A percentile compares a stretch with the other conserved stretches of the same genome.
These are phyloP conservation scores for Sporothrix dimorphospora DNA, from an alignment of 2,329 filamentous ascomycete species.

Conservation along the genomic window DNA sequence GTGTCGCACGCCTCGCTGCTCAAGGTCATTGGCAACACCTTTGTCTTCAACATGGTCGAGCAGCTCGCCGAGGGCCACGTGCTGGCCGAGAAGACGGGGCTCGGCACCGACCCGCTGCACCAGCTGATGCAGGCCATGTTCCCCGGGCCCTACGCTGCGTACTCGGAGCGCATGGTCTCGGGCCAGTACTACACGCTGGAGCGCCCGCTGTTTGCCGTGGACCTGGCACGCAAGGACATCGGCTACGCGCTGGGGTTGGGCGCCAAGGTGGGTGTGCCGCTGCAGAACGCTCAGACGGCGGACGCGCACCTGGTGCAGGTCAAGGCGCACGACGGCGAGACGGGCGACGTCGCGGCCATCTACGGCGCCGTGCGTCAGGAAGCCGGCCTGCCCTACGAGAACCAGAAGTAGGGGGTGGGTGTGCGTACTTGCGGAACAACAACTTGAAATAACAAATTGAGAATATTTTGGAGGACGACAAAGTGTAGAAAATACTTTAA, in stretches of 20 bases:
- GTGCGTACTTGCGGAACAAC: not conserved
- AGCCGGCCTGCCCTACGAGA: constrained; percentile 74
- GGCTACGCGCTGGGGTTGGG: constrained; percentile 73
- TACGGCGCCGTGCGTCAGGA: constrained; percentile 80
- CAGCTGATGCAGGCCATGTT: constrained; percentile 74
- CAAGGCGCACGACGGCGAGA: constrained; percentile 66
- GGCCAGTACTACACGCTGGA: constrained; percentile 78
- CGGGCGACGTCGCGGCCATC: constrained; percentile 78
- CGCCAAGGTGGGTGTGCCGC: constrained; percentile 59
- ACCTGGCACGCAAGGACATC: constrained; percentile 81
- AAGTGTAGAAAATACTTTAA: not conserved
- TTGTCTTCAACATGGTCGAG: constrained; percentile 81
- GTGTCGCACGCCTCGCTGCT: constrained; percentile 70
- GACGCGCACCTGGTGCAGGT: constrained; percentile 71
- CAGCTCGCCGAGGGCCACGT: constrained; percentile 77
- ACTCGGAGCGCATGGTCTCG: constrained; percentile 71
- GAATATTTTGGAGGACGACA: not conserved
- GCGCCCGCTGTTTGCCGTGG: constrained; percentile 80
- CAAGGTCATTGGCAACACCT: constrained; percentile 85
- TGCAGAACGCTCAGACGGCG: constrained; percentile 68
- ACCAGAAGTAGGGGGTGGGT: constrained; percentile 44
- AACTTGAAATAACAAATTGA: not conserved
- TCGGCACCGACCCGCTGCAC: constrained; percentile 72
- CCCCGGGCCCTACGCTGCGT: constrained; percentile 73
- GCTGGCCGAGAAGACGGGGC: constrained; percentile 76